Base-by-base conservation (phyloP, 2,329 filamentous ascomycete genomes). In the Pseudogymnoascus sp. region DNA sequence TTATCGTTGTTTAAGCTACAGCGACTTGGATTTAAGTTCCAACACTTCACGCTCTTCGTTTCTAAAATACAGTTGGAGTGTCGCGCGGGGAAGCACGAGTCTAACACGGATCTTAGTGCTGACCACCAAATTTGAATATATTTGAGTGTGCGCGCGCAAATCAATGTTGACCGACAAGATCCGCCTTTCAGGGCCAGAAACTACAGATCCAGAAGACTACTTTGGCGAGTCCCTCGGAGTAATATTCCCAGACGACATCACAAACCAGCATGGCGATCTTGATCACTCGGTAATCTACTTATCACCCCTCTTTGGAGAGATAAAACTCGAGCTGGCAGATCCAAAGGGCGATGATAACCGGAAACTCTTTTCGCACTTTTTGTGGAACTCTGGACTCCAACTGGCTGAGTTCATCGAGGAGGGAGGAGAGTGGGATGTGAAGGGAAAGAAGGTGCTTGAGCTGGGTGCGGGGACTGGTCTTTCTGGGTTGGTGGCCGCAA, bases 231-330 rank as follows among this genome's bases (percentile, higher is more conserved):
- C 84, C 0, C 80, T 89, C 1, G 84, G 82, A 66, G 79, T 85
- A 66, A 83, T 90, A 72, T 89, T 89, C 76, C 82, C 85, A 3
- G 86, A 89, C 72, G 87, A 90, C 74, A 77, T 86, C 61, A 81
- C 79, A 64, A 87, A 84, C 75, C 81, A 83, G 72, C 87, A 90
- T 73, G 87, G 88, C 73, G 85, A 88, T 69, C 26, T 19, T 11
- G 63, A 64, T 16, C 80, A 84, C 65, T 75, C 78, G 16, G 80
- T 90, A 35, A 69, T 85, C 31, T 90, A 90, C 75, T 77, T 75
- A 19, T 85, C 80, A 64, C 82, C 78, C 38, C 77, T 24, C 4
- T 64, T 68, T 26, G 72, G 72, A 1, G 59, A 67, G 2, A 41
- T 72, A 6, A 59, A 64, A 0, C 67, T 73, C 33, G 61, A 67